Evolutionary conservation across 2,329 filamentous ascomycete species (phyloP), one percentile per base, ranked within the genome.

Genomic region (Verticillium nonalfalfae): DNA sequence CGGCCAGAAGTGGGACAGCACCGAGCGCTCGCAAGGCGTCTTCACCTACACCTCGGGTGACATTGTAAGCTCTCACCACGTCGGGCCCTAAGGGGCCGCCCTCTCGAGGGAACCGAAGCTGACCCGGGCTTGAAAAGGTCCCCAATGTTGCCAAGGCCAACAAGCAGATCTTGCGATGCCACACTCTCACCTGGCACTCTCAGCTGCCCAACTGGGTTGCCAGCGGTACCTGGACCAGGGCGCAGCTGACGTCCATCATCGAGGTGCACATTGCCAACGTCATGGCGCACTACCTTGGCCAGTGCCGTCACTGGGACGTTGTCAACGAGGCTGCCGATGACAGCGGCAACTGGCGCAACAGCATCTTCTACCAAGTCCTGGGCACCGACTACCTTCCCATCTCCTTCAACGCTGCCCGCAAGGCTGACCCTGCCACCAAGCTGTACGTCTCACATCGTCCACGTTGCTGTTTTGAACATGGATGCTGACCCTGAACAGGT

Each of bases 1-100:
- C 69, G 79, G 81, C 21, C 81, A 85, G 67, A 79, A 84, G 67
- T 89, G 84, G 84, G 78, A 85, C 61, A 79, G 81, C 68, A 85
- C 78, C 45, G 86, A 89, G 72, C 84, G 85, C 3, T 67, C 78
- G 56, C 81, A 78, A 39, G 79, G 78, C 58, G 40, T 52, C 15
- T 63, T 63, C 56, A 52, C 62, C 4, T 65, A 59, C 56, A 57
- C 62, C 5, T 57, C 33, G 11, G 64, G 62, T 21, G 62, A 65
- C 15, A 60, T 64, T 7, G 64, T 65, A 4, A 45, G 63, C 40
- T 52, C 40, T n/a, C 10, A 18, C 26, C 26, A 26, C 26, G 26
- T n/a, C 40, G 11, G 54, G 31, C 54, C n/a, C 11, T 13, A 21
- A 21, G 5, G 33, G 21, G 9, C 3, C 4, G 1, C 35, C 33